phyloP scores from a whole-genome alignment of 2,329 filamentous ascomycete genomes.

The Tolypocladium nubicola region DNA sequence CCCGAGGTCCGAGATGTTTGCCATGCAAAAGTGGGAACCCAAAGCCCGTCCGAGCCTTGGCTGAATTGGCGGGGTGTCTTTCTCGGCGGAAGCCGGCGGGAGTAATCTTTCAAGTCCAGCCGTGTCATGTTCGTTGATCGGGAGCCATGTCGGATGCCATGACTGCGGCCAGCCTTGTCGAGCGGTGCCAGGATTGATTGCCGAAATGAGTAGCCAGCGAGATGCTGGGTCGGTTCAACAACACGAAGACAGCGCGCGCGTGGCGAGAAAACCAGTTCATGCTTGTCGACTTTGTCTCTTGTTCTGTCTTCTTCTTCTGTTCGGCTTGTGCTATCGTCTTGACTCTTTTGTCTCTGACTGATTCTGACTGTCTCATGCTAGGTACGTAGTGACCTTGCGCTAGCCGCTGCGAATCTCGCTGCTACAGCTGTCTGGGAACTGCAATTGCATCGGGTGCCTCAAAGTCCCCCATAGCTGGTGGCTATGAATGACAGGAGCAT shows the following conservation, averaged over 20 bases:
- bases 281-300: slow-evolving; percentile 32
- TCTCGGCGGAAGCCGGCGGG: not conserved
- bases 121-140: not conserved
- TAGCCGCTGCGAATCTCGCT: slow-evolving; percentile 43
- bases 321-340: slow-evolving; percentile 63
- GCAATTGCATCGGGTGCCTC: slow-evolving; percentile 26
- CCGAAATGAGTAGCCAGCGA: not conserved
- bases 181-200: not conserved
- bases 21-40: not conserved
- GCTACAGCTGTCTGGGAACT: slow-evolving; percentile 40
- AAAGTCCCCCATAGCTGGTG: slow-evolving; percentile 34
- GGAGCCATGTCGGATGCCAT: not conserved
- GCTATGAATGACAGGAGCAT: slow-evolving; percentile 31
- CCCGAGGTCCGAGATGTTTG: not conserved
- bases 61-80: not conserved
- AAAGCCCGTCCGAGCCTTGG: not conserved
- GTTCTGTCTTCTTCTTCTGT: slow-evolving; percentile 9
- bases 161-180: not conserved
- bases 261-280: slow-evolving; percentile 27
- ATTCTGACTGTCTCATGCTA: slow-evolving; percentile 40
- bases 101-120: not conserved
- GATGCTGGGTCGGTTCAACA: slow-evolving; percentile 9
- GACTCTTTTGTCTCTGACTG: slow-evolving; percentile 23
- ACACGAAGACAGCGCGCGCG: slow-evolving; percentile 27
- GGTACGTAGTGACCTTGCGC: slow-evolving; percentile 55